phyloP scores from a whole-genome alignment of 352 stramenopile genomes.

The Phytophthora cactorum region DNA sequence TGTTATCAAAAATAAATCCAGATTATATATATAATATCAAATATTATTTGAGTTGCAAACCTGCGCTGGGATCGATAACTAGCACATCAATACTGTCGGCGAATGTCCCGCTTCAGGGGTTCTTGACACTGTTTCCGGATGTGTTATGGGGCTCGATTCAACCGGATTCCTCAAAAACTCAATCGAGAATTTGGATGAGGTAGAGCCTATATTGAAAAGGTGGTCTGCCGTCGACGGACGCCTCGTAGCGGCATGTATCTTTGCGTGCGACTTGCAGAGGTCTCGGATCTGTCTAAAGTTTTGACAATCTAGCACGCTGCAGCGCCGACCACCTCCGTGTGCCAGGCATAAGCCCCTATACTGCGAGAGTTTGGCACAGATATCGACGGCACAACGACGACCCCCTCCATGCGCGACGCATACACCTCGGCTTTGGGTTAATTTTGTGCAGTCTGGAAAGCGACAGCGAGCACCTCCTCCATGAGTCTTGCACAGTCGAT shows the following conservation, averaged over 20 bases:
- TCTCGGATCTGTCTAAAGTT: constrained; percentile 16
- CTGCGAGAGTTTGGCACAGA: constrained; percentile 12
- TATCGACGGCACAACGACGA: constrained; percentile 2
- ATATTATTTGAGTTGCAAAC: too few species aligned
- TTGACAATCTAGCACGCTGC: constrained; percentile 8
- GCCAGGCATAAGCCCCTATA: constrained; percentile 4
- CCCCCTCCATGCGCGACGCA: constrained; percentile 6
- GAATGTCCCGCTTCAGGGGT: background rate
- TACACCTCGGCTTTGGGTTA: background rate
- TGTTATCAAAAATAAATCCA: too few species aligned
- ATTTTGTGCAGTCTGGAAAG: background rate
- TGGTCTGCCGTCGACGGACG: background rate
- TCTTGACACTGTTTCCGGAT: background rate
- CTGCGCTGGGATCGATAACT: background rate
- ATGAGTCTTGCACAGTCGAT: constrained; percentile 8
- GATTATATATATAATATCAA: too few species aligned
- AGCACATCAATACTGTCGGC: background rate
- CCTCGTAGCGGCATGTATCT: background rate
- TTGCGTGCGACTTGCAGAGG: constrained; percentile 13
- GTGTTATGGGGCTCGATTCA: background rate
- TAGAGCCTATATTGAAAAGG: background rate
- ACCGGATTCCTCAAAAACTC: constrained; percentile 3
- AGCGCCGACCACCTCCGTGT: constrained; percentile 13
- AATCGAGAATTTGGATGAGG: background rate
- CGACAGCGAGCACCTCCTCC: constrained; percentile 4